These are phyloP conservation scores for Cajanus cajan DNA, from an alignment of 306 rosid genomes.

Conservation along the genomic window DNA sequence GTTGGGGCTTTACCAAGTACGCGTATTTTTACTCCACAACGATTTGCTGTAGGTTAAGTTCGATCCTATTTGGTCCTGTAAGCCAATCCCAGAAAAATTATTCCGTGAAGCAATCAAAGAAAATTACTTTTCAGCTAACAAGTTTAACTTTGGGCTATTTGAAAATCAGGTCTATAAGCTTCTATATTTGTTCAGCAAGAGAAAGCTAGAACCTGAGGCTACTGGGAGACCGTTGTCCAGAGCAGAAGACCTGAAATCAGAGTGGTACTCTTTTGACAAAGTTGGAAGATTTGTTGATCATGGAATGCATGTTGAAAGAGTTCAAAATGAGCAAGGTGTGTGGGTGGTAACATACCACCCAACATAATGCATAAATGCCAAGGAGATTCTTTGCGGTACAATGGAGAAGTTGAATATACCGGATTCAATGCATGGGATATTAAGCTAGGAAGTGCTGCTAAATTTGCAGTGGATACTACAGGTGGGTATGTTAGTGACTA, in stretches of 20 bases:
- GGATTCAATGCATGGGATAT: slow-evolving; percentile 17
- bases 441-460: slow-evolving; percentile 22
- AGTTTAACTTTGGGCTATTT: slow-evolving; percentile 66
- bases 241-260: slow-evolving; percentile 22
- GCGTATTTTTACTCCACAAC: too few relatives aligned
- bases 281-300: slow-evolving; percentile 28
- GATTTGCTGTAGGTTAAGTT: slow-evolving; percentile 47
- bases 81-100: slow-evolving; percentile 50
- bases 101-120: slow-evolving; percentile 50
- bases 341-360: slow-evolving; percentile 7
- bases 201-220: slow-evolving; percentile 23
- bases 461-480: slow-evolving; percentile 7
- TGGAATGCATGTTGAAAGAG: slow-evolving; percentile 23
- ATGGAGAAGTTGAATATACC: slow-evolving; percentile 2
- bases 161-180: slow-evolving; percentile 55
- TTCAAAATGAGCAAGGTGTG: slow-evolving; percentile 19
- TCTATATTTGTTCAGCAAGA: slow-evolving; percentile 43
- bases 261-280: neutral
- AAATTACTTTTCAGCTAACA: slow-evolving; percentile 49
- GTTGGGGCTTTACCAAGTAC: too few relatives aligned
- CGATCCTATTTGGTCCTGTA: slow-evolving; percentile 49
- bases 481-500: slow-evolving; percentile 24
- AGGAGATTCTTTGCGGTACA: slow-evolving; percentile 23
- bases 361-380: slow-evolving; percentile 3
- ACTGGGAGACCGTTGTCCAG: slow-evolving; percentile 20